Evolutionary conservation across 495 filamentous ascomycete genomes (phyloP).

Genomic region (Trichoderma erinaceum): DNA sequence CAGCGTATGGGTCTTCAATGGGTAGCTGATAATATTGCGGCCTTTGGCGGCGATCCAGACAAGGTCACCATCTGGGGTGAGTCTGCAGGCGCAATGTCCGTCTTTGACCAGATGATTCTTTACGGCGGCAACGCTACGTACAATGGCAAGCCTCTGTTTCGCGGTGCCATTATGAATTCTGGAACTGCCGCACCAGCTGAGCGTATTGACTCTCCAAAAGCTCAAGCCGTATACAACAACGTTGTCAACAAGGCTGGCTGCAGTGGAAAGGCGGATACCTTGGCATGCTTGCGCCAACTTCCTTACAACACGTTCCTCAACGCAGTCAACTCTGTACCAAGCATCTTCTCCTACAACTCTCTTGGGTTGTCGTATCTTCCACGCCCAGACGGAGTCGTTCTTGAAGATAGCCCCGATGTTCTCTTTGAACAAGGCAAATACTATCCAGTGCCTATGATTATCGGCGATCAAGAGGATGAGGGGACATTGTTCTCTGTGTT

Average conservation of each 20-base stretch:
- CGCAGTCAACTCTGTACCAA: conserved; percentile 61
- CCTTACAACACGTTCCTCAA: conserved; percentile 56
- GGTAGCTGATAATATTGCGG: conserved; percentile 59
- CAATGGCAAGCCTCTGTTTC: conserved; percentile 64
- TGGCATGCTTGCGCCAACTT: conserved; percentile 55
- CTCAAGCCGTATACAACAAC: conserved; percentile 55
- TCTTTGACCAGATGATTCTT: conserved; percentile 62
- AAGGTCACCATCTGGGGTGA: conserved; percentile 71
- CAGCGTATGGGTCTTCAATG: conserved; percentile 60
- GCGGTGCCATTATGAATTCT: conserved; percentile 66
- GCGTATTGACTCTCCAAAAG: conserved; percentile 56
- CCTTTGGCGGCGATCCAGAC: conserved; percentile 60
- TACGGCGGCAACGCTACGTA: conserved; percentile 64
- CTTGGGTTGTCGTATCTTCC: conserved; percentile 60
- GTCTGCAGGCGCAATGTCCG: conserved; percentile 65
- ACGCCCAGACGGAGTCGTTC: conserved; percentile 53
- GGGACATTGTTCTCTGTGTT: conserved; percentile 57
- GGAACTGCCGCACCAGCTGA: conserved; percentile 59
- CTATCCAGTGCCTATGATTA: conserved; percentile 52
- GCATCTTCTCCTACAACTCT: conserved; percentile 56
- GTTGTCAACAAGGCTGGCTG: conserved; percentile 60
- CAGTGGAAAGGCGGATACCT: conserved; percentile 45
- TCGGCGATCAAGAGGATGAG: conserved; percentile 55
- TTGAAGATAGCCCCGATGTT: conserved; percentile 51
- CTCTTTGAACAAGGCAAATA: conserved; percentile 46